Base-by-base conservation (phyloP, 2,329 filamentous ascomycete genomes). In the Aureobasidium leucospermi region DNA sequence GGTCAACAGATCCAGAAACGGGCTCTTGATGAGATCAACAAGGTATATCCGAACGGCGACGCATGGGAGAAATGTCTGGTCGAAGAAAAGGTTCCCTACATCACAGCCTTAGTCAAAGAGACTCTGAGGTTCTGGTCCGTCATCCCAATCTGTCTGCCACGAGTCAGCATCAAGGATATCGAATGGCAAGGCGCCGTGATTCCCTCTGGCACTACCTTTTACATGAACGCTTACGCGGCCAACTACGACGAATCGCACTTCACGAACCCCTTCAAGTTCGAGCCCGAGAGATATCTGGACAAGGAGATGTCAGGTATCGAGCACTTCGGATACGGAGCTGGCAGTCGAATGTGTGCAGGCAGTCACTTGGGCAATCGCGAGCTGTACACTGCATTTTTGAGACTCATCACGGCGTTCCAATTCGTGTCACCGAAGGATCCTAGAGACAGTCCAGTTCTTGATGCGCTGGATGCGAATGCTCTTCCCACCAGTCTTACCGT, bases 71-170 rank as follows among this genome's bases (percentile, higher is more conserved):
- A 79, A 64, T 90, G 87, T 61, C 78, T 89, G 0, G 69, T 82
- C 3, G 88, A 91, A 69, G 88, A 91, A 67, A 90, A 88, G 67
- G 80, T 90, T 0, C 84, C 86, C 0, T 94, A 91, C 70, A 77
- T 94, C 61, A 89, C 87, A 0, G 89, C 89, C 0, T 73, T 94
- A 6, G 87, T 89, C 62, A 91, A 91, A 68, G 90, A 94, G 69
- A 84, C 86, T 1, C 78, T 93, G 0, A 83, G 89, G 29, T 93
- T 84, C 77, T 93, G 85, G 81, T 87, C 85, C 2, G 88, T 93
- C 32, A 88, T 92, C 63, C 87, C 88, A 1, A 86, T 94, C 65
- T 90, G 85, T 66, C 78, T 94, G 0, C 89, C 89, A 0, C 79
- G 89, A 3, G 83, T 83, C 15, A 87, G 79, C 62, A 87, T 88